These are phyloP conservation scores for Chenopodium album DNA, from an alignment of 148 eudicot genomes.

Conservation along the genomic window DNA sequence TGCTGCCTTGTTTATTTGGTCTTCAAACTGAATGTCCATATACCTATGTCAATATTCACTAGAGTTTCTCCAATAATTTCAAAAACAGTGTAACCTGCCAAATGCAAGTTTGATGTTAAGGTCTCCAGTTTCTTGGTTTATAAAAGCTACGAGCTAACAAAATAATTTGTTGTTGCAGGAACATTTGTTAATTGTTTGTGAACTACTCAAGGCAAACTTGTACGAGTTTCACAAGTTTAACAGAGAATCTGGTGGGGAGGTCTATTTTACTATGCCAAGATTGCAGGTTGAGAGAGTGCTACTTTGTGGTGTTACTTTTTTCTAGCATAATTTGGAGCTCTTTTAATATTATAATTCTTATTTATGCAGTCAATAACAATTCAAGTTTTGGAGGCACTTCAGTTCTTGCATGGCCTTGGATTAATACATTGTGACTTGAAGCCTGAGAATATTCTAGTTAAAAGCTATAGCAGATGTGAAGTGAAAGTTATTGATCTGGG, in stretches of 20 bases:
- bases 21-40: too few relatives aligned
- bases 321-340: conserved; percentile 10
- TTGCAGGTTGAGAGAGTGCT: conserved; percentile 64
- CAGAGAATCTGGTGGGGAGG: conserved; percentile 99
- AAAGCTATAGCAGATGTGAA: conserved; percentile 99
- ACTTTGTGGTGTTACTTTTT: not conserved
- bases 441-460: conserved; percentile 98
- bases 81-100: not conserved
- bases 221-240: conserved; percentile 98
- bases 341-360: conserved; percentile 8
- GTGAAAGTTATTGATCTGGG: conserved; percentile 98
- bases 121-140: conserved; percentile 8
- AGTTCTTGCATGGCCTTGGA: conserved; percentile 88
- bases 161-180: conserved; percentile 54
- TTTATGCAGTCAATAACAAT: conserved; percentile 83
- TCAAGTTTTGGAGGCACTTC: conserved; percentile 92
- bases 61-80: not conserved
- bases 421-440: conserved; percentile 98
- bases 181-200: conserved; percentile 96
- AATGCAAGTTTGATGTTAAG: not conserved
- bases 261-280: conserved; percentile 99
- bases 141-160: not conserved
- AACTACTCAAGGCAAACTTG: conserved; percentile 96
- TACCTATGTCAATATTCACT: not conserved
- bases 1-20: too few relatives aligned